Percentiles rank a stretch among this genome's conserved stretches.
These are phyloP conservation scores for Calvatia gigantea DNA, from an alignment of 768 basidiomycete species.

Conservation along the genomic window DNA sequence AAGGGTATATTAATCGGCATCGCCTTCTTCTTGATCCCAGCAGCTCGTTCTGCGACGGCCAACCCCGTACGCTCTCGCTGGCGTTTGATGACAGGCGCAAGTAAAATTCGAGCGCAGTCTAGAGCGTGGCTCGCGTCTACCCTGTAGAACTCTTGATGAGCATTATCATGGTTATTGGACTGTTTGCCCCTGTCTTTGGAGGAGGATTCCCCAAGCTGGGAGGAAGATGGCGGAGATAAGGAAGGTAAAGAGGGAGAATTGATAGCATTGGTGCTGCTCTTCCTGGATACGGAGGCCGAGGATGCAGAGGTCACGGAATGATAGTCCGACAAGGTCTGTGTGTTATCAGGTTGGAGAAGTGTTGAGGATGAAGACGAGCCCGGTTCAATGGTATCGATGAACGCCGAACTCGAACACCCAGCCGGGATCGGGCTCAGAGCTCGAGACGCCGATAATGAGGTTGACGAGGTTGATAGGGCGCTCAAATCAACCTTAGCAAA, in stretches of 20 bases:
- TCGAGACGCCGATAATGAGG: constrained; percentile 15
- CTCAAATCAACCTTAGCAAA: constrained; percentile 4
- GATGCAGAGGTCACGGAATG: not conserved
- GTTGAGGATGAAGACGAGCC: constrained; percentile 12
- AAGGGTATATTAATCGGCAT: constrained; percentile 76
- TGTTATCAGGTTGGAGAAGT: constrained; percentile 11
- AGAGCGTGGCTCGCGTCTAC: constrained; percentile 51
- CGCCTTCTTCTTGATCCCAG: constrained; percentile 52
- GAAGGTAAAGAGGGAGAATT: not conserved
- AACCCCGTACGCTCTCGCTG: constrained; percentile 59
- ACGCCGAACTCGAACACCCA: not conserved
- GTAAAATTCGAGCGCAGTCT: constrained; percentile 67
- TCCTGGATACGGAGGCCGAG: constrained; percentile 10
- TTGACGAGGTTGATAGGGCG: not conserved
- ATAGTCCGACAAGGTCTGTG: not conserved
- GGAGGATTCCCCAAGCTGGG: constrained; percentile 7
- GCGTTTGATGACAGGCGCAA: constrained; percentile 65
- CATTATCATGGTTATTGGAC: constrained; percentile 19
- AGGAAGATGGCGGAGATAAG: not conserved
- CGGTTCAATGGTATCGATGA: not conserved
- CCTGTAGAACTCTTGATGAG: constrained; percentile 2
- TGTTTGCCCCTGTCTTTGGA: constrained; percentile 12
- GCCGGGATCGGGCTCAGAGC: not conserved
- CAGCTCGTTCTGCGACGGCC: constrained; percentile 45
- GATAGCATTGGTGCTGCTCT: constrained; percentile 19